Conservation (phyloP, 495 filamentous ascomycete species). For the Cercophora newfieldiana region DNA sequence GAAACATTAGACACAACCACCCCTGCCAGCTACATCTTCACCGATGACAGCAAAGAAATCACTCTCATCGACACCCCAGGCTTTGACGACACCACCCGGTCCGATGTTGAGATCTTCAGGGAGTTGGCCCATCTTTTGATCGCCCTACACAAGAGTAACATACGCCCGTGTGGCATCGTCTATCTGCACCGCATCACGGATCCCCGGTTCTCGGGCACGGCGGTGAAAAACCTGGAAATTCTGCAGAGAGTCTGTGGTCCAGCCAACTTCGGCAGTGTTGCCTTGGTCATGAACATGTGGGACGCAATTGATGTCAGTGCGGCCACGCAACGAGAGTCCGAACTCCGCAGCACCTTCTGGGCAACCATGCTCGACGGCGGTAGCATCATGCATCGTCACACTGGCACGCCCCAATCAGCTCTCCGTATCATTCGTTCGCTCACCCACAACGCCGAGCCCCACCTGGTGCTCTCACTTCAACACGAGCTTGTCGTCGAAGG, state of each 20-base stretch:
- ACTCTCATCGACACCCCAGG: conserved; percentile 46
- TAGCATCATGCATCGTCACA: neutral
- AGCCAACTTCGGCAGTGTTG: neutral
- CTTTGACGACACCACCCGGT: conserved; percentile 40
- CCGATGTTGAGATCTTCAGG: conserved; percentile 42
- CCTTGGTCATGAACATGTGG: conserved; percentile 10
- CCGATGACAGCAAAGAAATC: neutral
- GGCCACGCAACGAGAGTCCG: neutral
- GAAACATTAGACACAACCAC: neutral
- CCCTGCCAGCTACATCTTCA: neutral
- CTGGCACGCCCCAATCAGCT: neutral
- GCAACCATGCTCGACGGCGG: neutral
- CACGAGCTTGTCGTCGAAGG: neutral
- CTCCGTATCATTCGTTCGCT: neutral
- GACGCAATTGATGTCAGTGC: neutral
- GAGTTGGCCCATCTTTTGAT: conserved; percentile 32
- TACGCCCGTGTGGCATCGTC: neutral
- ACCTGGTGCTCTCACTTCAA: neutral
- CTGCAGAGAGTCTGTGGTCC: neutral
- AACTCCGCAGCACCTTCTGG: conserved; percentile 5
- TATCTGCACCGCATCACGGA: conserved; percentile 15
- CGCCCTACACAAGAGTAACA: neutral
- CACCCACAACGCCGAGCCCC: neutral
- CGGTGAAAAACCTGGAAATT: conserved; percentile 6
- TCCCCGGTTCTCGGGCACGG: conserved; percentile 1